phyloP scores from a whole-genome alignment of 306 rosid species.

The Coriaria nepalensis region DNA sequence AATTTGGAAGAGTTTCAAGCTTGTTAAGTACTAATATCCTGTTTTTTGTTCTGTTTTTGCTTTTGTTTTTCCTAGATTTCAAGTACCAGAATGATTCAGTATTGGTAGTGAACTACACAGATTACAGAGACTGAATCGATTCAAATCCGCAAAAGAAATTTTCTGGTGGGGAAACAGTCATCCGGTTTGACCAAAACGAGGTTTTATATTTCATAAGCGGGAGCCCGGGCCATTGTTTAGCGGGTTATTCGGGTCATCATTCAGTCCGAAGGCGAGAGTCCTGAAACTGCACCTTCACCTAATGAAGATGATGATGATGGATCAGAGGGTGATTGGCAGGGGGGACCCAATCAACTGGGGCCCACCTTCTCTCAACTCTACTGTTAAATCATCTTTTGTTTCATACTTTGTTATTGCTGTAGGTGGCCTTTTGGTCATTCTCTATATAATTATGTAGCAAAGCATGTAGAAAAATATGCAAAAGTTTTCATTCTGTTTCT shows the following conservation, averaged over 20 bases:
- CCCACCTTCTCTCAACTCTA: slow-evolving; percentile 14
- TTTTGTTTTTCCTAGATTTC: slow-evolving; percentile 3
- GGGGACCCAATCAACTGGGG: slow-evolving; percentile 17
- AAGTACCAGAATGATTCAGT: slow-evolving; percentile 13
- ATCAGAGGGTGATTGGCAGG: not conserved
- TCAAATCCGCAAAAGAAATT: slow-evolving; percentile 7
- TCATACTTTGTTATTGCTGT: slow-evolving; percentile 7
- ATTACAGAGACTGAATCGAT: slow-evolving; percentile 7
- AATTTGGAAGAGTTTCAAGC: no score
- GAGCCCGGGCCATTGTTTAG: not conserved
- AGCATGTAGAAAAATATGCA: no score
- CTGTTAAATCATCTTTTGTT: slow-evolving; percentile 3
- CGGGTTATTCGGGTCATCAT: slow-evolving; percentile 5
- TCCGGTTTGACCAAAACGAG: slow-evolving; percentile 4
- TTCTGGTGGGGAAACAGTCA: slow-evolving; percentile 3
- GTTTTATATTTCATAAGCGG: slow-evolving; percentile 14
- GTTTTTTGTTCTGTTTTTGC: no score
- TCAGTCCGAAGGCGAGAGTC: slow-evolving; percentile 1
- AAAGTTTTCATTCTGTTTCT: no score
- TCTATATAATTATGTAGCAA: slow-evolving; percentile 6
- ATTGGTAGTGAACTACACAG: slow-evolving; percentile 10
- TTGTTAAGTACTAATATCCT: no score
- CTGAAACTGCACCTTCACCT: slow-evolving; percentile 2
- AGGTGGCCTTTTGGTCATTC: slow-evolving; percentile 5
- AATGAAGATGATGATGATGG: not conserved